phyloP scores from a whole-genome alignment of 2,329 filamentous ascomycete species.

The Exophiala sp. region DNA sequence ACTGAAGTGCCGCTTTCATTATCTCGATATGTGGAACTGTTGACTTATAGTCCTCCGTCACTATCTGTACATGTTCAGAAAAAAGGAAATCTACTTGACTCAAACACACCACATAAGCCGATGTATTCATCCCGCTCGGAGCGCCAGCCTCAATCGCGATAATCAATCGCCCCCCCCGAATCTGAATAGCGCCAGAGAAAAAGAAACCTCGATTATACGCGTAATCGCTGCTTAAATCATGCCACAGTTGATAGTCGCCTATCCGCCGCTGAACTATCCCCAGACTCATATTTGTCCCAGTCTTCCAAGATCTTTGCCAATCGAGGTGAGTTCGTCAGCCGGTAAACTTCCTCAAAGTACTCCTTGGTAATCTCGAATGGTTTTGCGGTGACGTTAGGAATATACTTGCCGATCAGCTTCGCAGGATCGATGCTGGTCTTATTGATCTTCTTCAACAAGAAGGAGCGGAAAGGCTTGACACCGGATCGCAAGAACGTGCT shows the following conservation, averaged over 20 bases:
- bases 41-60: constrained; percentile 1
- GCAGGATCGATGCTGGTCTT: constrained; percentile 97
- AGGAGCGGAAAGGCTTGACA: constrained; percentile 97
- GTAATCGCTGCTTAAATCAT: constrained; percentile 10
- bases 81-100: constrained; percentile 18
- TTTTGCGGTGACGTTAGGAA: constrained; percentile 94
- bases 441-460: constrained; percentile 99
- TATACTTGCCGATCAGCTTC: constrained; percentile 97
- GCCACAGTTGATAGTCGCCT: constrained; percentile 24
- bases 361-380: constrained; percentile 96
- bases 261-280: constrained; percentile 21
- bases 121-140: neutral
- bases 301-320: constrained; percentile 66
- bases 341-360: constrained; percentile 99
- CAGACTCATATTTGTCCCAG: constrained; percentile 68
- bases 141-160: neutral
- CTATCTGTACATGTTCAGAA: constrained; percentile 8
- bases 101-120: neutral
- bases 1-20: constrained; percentile 21
- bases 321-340: constrained; percentile 73
- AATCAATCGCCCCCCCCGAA: neutral
- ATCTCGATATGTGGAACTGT: constrained; percentile 5
- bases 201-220: neutral
- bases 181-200: constrained; percentile 1
- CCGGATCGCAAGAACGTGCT: constrained; percentile 95